Evolutionary conservation across 2,329 filamentous ascomycete genomes (phyloP).

Genomic region (Cryphonectria nitschkei): DNA sequence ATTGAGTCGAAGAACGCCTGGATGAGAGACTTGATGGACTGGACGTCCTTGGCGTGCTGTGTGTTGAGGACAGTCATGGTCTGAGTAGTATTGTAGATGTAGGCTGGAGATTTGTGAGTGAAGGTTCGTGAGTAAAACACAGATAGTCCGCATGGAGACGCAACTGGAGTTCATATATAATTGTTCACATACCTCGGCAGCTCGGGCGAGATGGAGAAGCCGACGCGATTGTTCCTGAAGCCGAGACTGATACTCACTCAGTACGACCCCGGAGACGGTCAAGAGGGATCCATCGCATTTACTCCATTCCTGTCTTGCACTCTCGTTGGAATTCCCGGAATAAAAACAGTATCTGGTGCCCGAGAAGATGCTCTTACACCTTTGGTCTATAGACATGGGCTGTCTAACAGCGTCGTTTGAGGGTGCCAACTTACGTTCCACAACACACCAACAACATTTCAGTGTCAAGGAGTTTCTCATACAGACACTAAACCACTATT

Average conservation of each 20-base stretch:
- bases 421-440: neutral
- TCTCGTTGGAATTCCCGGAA: neutral
- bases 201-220: neutral
- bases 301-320: neutral
- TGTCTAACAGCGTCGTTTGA: neutral
- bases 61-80: slow-evolving; percentile 23
- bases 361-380: neutral
- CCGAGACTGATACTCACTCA: neutral
- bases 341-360: neutral
- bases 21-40: slow-evolving; percentile 27
- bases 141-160: neutral
- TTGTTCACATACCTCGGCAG: slow-evolving; percentile 1
- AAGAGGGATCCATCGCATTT: neutral
- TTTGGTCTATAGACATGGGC: neutral
- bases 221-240: neutral
- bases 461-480: neutral
- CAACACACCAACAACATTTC: neutral
- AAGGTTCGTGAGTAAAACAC: neutral
- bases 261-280: neutral
- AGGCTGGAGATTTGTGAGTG: neutral
- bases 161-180: neutral
- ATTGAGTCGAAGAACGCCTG: slow-evolving; percentile 27
- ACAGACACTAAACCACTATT: neutral
- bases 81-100: too few relatives aligned
- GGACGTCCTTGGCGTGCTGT: slow-evolving; percentile 15